A percentile compares a stretch with the other conserved stretches of the same genome.
Conservation (phyloP, 345 rosid species). For the Moricandia moricandioides region DNA sequence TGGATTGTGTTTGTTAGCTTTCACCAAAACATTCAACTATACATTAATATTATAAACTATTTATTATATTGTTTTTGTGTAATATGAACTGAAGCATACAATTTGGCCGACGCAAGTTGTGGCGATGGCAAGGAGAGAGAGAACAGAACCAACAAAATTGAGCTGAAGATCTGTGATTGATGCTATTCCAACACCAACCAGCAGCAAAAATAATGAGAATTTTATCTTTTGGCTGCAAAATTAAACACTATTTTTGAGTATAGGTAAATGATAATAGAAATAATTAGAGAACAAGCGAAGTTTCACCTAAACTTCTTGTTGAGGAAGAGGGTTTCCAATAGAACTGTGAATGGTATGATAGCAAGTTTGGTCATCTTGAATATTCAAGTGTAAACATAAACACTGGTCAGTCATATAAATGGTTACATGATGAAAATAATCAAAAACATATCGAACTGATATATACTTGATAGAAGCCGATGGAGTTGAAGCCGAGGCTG, state of each 20-base stretch:
- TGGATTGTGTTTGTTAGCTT: conserved; percentile 96
- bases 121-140: conserved; percentile 77
- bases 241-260: neutral
- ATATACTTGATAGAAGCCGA: conserved; percentile 94
- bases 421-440: neutral
- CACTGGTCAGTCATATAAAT: neutral
- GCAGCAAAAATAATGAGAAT: conserved; percentile 59
- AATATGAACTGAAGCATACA: conserved; percentile 45
- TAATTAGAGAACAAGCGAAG: neutral
- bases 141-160: conserved; percentile 69
- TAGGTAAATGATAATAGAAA: neutral
- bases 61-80: neutral
- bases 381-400: conserved; percentile 6
- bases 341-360: conserved; percentile 93
- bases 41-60: neutral
- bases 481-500: conserved; percentile 96
- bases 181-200: conserved; percentile 91
- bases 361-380: conserved; percentile 98
- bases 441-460: neutral
- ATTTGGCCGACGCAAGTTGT: conserved; percentile 98
- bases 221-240: conserved; percentile 76
- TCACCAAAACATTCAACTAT: conserved; percentile 17
- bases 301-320: conserved; percentile 87
- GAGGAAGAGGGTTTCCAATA: conserved; percentile 84
- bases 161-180: conserved; percentile 95